Percentiles rank a stretch among this genome's conserved stretches.
phyloP scores from a whole-genome alignment of 345 rosid genomes.

The Boechera stricta region DNA sequence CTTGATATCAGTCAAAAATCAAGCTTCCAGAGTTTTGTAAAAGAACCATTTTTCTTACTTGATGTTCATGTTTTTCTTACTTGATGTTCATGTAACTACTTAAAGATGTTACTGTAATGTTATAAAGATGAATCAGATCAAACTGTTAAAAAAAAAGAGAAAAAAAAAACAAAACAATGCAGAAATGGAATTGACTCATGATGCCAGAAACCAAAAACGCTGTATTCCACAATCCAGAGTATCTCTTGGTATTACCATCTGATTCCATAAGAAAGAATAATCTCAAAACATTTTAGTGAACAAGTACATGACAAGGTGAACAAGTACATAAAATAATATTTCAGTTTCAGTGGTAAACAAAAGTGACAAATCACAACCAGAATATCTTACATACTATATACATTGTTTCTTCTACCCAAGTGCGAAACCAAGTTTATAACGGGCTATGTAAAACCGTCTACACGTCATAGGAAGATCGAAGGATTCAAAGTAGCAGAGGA shows the following conservation, averaged over 20 bases:
- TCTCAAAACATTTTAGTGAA: background rate
- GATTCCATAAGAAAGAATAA: background rate
- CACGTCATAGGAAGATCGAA: too few species aligned
- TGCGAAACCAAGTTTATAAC: too few species aligned
- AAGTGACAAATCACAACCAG: background rate
- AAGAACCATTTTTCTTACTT: background rate
- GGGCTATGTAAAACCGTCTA: too few species aligned
- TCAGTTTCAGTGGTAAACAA: background rate
- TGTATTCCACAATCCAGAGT: background rate
- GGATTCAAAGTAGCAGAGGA: background rate
- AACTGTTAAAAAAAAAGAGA: background rate
- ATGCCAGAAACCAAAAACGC: constrained; percentile 7
- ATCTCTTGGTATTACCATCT: constrained; percentile 2
- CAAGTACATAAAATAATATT: background rate
- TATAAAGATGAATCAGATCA: constrained; percentile 12
- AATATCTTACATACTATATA: too few species aligned
- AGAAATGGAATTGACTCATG: background rate
- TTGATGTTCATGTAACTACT: background rate
- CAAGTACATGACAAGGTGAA: background rate
- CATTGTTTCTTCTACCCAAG: too few species aligned
- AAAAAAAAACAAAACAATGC: background rate
- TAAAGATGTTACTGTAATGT: background rate
- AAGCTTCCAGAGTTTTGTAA: constrained; percentile 31
- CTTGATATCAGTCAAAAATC: background rate
- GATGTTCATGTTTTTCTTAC: background rate